These are phyloP conservation scores for Aspergillus sergii DNA, from an alignment of 2,329 filamentous ascomycete genomes.

Conservation along the genomic window DNA sequence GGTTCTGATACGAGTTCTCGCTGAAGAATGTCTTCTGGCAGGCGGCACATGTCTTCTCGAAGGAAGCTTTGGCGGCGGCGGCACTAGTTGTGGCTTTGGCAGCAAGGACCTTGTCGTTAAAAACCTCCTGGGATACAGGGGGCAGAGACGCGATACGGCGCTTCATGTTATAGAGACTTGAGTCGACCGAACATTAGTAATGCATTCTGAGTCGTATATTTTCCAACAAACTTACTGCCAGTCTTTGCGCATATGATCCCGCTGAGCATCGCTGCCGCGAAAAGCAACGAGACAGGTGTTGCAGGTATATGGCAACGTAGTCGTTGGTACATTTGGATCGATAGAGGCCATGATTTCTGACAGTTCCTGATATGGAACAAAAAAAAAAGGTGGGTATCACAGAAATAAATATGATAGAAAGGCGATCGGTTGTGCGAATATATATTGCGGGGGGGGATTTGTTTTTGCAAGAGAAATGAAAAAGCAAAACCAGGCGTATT, in stretches of 20 bases:
- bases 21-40: conserved; percentile 96
- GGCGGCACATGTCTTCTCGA: conserved; percentile 77
- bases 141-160: conserved; percentile 87
- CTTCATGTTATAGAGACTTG: conserved; percentile 91
- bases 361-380: background rate
- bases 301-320: conserved; percentile 85
- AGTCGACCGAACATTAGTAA: conserved; percentile 9
- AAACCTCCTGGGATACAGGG: conserved; percentile 87
- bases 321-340: conserved; percentile 7
- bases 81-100: conserved; percentile 83
- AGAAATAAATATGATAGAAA: conserved; percentile 1
- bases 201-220: conserved; percentile 2
- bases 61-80: conserved; percentile 84
- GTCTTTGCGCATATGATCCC: conserved; percentile 95
- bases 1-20: conserved; percentile 93
- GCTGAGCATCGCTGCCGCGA: conserved; percentile 87
- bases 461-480: background rate
- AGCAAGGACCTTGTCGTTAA: conserved; percentile 92
- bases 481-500: background rate
- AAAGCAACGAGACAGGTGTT: conserved; percentile 98
- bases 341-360: conserved; percentile 6
- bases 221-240: conserved; percentile 76
- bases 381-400: conserved; percentile 5
- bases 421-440: conserved; percentile 3
- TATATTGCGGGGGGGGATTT: background rate